These are phyloP conservation scores for Apiospora arundinis DNA, from an alignment of 2,329 filamentous ascomycete genomes.

Conservation along the genomic window DNA sequence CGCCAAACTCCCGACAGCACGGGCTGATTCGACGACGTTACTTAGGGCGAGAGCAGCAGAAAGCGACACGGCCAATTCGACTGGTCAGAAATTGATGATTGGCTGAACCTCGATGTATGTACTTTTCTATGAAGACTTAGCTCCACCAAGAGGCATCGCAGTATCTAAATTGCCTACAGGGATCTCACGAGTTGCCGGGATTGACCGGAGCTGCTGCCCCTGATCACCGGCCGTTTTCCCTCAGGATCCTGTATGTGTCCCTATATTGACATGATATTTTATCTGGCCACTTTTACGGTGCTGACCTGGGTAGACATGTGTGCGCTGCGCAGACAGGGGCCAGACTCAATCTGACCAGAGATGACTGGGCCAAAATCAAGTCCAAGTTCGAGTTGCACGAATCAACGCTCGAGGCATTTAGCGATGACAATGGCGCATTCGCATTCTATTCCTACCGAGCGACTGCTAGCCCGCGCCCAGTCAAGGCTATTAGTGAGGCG, in stretches of 20 bases:
- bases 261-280: no score
- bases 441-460: neutral
- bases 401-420: neutral
- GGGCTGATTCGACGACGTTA: neutral
- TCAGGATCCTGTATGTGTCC: neutral
- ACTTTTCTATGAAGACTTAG: neutral
- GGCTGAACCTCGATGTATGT: neutral
- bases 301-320: neutral
- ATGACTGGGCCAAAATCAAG: neutral
- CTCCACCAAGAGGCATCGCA: neutral
- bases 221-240: neutral
- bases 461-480: neutral
- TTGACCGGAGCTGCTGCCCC: neutral
- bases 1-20: neutral
- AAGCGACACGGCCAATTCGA: neutral
- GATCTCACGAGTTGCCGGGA: neutral
- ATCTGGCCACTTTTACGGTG: neutral
- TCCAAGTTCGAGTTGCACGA: neutral
- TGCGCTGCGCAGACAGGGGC: neutral
- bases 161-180: neutral
- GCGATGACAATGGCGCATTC: conserved; percentile 4
- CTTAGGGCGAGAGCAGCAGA: neutral
- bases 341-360: neutral
- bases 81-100: neutral
- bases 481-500: neutral